These are phyloP conservation scores for Groenewaldozyma auringiensis DNA, from an alignment of 1,139 yeast species.

Conservation along the genomic window DNA sequence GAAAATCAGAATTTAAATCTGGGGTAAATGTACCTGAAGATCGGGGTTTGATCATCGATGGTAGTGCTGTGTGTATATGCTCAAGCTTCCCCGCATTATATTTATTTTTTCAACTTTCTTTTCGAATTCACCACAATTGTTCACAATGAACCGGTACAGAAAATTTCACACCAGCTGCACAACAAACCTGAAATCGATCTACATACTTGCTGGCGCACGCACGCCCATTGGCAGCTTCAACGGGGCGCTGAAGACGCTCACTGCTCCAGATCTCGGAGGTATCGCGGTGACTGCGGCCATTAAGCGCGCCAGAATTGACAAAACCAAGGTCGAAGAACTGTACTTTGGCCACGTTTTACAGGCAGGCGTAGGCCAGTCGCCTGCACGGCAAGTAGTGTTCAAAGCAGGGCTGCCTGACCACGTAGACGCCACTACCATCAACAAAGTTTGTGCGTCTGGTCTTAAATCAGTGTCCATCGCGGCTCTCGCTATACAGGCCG, in stretches of 20 bases:
- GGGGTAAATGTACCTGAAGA: not conserved
- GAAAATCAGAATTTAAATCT: no score
- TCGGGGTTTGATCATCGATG: not conserved
- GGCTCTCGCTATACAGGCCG: conserved; percentile 47
- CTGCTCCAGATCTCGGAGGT: conserved; percentile 50
- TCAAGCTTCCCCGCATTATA: not conserved
- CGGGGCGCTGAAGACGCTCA: conserved; percentile 43
- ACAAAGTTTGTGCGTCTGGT: conserved; percentile 59
- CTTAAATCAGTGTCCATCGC: conserved; percentile 50
- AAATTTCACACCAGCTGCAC: no score
- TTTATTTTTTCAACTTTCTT: not conserved
- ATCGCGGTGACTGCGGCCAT: conserved; percentile 51
- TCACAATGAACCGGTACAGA: no score
- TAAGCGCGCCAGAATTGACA: conserved; percentile 44
- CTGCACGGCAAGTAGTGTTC: conserved; percentile 56
- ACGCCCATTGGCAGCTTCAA: conserved; percentile 56
- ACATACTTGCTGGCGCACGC: conserved; percentile 49
- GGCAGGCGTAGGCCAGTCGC: conserved; percentile 55
- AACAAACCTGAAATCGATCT: no score
- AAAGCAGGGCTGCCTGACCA: conserved; percentile 49
- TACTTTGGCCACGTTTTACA: conserved; percentile 53
- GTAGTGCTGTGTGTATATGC: not conserved
- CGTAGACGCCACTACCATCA: conserved; percentile 50
- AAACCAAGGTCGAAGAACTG: conserved; percentile 46
- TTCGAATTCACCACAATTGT: no score